Conservation (phyloP, 163 green algal species). For the Coccomyxa subellipsoidea region DNA sequence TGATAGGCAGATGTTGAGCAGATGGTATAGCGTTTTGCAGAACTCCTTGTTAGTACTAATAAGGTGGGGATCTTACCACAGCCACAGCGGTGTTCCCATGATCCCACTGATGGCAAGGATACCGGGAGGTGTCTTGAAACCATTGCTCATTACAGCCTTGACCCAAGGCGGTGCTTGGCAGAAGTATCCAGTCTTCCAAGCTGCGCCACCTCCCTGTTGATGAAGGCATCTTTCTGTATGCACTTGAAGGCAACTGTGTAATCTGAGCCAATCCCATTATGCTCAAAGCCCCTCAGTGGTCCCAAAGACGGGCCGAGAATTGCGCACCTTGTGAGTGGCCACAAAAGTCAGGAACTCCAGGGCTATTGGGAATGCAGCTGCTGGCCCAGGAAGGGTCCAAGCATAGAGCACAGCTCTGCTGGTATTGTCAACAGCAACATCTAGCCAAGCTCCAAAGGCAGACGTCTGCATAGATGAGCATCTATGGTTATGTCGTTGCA, state of each 20-base stretch:
- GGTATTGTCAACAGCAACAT: conserved; percentile 53
- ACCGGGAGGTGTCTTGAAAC: conserved; percentile 43
- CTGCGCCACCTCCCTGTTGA: conserved; percentile 37
- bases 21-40: no score
- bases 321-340: conserved; percentile 45
- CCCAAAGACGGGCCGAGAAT: no score
- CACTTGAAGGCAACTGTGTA: not conserved
- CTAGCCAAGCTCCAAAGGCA: conserved; percentile 55
- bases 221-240: no score
- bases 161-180: conserved; percentile 38
- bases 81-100: conserved; percentile 52
- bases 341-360: conserved; percentile 48
- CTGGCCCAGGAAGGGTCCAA: conserved; percentile 27
- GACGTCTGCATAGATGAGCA: no score
- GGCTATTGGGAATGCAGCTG: conserved; percentile 18
- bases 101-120: conserved; percentile 41
- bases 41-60: no score
- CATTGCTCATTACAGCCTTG: conserved; percentile 28
- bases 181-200: conserved; percentile 49
- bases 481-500: no score
- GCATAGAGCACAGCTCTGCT: conserved; percentile 44
- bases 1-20: no score
- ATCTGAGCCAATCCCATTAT: not conserved
- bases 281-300: no score
- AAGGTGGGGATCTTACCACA: conserved; percentile 32